Base-by-base conservation (phyloP, 2,329 filamentous ascomycete genomes). In the Incumbomyces lentus region DNA sequence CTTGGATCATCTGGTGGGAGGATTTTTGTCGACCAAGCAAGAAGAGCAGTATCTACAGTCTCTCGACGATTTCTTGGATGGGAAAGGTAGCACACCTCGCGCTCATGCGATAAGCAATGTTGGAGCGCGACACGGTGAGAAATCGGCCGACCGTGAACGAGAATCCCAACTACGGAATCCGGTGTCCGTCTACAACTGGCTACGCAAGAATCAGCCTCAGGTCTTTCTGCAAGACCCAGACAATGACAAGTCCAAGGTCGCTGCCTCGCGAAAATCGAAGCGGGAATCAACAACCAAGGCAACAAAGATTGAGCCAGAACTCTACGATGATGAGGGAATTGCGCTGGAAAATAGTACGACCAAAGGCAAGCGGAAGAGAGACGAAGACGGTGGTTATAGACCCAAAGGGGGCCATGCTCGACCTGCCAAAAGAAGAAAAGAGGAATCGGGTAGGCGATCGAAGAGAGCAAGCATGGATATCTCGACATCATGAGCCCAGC, bases 121-220 rank as follows among this genome's bases (percentile, higher is more conserved):
- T 48, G 52, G 60, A 30, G 69, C 59, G 37, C 62, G 71, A 35
- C 69, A 72, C 56, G 62, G 37, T 10, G 55, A 68, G 44, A 66
- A 71, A 48, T 70, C 78, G 44, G 63, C 72, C 36, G 73, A 79
- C 46, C 65, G 67, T 49, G 75, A 70, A 64, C 73, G 66, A 60
- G 74, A 76, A 47, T 62, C 74, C 41, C 72, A 74, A 22, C 65
- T 87, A 18, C 77, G 77, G 43, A 96, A 96, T 62, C 88, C 89
- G 0, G 85, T 87, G 35, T 93, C 86, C 49, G 89, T 95, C 2
- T 93, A 94, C 68, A 95, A 93, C 64, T 98, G 92, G 92, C 76
- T 98, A 11, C 78, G 86, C 52, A 81, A 86, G 60, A 76, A 95
- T 64, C 82, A 86, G 49, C 85, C 88, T 2, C 82, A 90, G 63